Evolutionary conservation across 345 rosid genomes (phyloP).

Genomic region (Lepidium africanum): DNA sequence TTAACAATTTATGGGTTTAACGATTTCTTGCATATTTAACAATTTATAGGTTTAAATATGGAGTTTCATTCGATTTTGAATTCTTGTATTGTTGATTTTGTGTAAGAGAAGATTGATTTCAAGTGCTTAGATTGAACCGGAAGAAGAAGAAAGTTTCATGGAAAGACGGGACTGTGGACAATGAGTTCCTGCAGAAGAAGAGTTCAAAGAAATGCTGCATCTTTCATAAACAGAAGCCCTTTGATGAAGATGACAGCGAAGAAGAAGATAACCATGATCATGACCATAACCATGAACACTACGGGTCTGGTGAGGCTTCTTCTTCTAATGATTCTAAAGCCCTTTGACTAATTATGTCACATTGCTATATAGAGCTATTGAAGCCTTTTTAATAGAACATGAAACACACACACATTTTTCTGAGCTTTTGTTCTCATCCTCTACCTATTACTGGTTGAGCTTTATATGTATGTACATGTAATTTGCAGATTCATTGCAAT

Average conservation of each 20-base stretch:
- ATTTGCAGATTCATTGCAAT: conserved; percentile 15
- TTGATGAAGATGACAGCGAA: conserved; percentile 84
- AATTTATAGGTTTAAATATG: no score
- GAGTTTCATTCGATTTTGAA: no score
- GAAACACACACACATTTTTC: background rate
- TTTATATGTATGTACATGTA: conserved; percentile 11
- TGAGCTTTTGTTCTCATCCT: background rate
- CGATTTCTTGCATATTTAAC: no score
- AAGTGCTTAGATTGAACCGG: conserved; percentile 53
- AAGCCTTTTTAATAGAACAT: background rate
- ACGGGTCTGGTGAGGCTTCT: conserved; percentile 19
- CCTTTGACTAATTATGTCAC: background rate
- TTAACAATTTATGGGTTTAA: no score
- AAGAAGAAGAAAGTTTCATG: conserved; percentile 89
- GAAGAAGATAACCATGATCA: conserved; percentile 41
- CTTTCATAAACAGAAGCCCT: conserved; percentile 89
- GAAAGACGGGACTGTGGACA: conserved; percentile 97
- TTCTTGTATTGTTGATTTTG: no score
- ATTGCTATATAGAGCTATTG: background rate
- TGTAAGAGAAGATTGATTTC: no score
- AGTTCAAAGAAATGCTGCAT: conserved; percentile 97
- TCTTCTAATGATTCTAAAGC: conserved; percentile 25
- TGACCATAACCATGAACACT: conserved; percentile 10
- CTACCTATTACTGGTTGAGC: background rate
- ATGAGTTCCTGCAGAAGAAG: conserved; percentile 93